Evolutionary conservation across 169 alveolate genomes (phyloP).

Genomic region (Cyclospora cayetanensis): DNA sequence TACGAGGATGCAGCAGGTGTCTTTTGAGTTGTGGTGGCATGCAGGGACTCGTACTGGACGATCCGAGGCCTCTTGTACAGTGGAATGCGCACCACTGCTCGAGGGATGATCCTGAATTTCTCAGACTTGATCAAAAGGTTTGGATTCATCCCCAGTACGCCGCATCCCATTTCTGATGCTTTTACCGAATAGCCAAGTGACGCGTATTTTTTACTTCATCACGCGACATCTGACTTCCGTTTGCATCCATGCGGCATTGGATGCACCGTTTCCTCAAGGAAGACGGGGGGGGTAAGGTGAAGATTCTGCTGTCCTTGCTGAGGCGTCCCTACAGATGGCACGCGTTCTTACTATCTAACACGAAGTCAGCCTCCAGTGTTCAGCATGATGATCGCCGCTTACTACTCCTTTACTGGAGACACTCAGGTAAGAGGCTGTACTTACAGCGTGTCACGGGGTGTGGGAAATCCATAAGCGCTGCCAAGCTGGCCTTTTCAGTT

Average conservation of each 20-base stretch:
- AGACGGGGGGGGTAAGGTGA: too few relatives aligned
- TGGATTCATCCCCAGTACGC: conserved; percentile 74
- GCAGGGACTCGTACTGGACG: conserved; percentile 72
- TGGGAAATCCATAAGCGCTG: too few relatives aligned
- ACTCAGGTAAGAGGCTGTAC: conserved; percentile 48
- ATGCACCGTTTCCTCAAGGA: too few relatives aligned
- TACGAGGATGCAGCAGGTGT: not conserved
- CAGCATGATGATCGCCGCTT: conserved; percentile 63
- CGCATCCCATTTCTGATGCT: too few relatives aligned
- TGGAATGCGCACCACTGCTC: conserved; percentile 72
- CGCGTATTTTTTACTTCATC: too few relatives aligned
- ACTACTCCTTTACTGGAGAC: conserved; percentile 61
- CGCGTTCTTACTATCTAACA: conserved; percentile 71
- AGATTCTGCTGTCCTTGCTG: not conserved
- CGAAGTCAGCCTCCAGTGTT: conserved; percentile 75
- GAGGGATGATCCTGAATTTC: conserved; percentile 71
- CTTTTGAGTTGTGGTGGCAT: not conserved
- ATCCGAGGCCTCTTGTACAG: conserved; percentile 74
- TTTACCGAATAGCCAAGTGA: too few relatives aligned
- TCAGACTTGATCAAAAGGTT: conserved; percentile 37
- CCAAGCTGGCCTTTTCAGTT: too few relatives aligned
- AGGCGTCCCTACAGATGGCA: conserved; percentile 73
- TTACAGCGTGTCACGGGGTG: too few relatives aligned
- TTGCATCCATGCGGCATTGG: too few relatives aligned
- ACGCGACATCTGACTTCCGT: too few relatives aligned